These are phyloP conservation scores for Phytophthora kernoviae DNA, from an alignment of 352 stramenopile genomes.

Conservation along the genomic window DNA sequence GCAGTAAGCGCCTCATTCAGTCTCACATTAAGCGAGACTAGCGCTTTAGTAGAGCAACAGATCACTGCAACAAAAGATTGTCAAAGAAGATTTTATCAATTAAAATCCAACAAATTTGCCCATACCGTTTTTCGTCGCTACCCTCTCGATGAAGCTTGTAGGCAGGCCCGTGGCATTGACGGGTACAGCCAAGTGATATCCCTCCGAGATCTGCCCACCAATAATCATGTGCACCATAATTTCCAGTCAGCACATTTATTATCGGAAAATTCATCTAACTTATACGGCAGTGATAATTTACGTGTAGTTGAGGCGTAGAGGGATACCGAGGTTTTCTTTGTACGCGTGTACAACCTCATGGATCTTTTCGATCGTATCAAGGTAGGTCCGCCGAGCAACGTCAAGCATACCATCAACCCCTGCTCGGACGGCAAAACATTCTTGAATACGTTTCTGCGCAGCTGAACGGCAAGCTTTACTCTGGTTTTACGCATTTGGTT, in stretches of 20 bases:
- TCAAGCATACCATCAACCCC: slow-evolving; percentile 89
- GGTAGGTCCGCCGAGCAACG: slow-evolving; percentile 76
- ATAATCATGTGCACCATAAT: slow-evolving; percentile 3
- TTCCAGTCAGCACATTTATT: no score
- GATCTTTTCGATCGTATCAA: slow-evolving; percentile 86
- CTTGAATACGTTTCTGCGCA: slow-evolving; percentile 85
- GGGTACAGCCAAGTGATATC: slow-evolving; percentile 76
- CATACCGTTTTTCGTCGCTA: slow-evolving; percentile 66
- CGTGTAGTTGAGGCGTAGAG: slow-evolving; percentile 81
- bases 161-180: slow-evolving; percentile 63
- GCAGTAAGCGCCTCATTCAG: slow-evolving; percentile 82
- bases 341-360: slow-evolving; percentile 76
- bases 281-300: slow-evolving; percentile 27
- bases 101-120: not conserved
- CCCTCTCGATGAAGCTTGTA: slow-evolving; percentile 64
- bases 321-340: slow-evolving; percentile 70
- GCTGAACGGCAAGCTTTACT: slow-evolving; percentile 69
- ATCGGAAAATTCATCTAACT: no score
- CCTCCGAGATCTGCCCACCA: slow-evolving; percentile 47
- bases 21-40: slow-evolving; percentile 86
- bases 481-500: slow-evolving; percentile 19
- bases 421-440: slow-evolving; percentile 80
- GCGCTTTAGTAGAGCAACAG: slow-evolving; percentile 86
- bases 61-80: slow-evolving; percentile 51
- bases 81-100: slow-evolving; percentile 12